phyloP scores from a whole-genome alignment of 2,329 filamentous ascomycete species.

The Pseudopithomyces maydicus region DNA sequence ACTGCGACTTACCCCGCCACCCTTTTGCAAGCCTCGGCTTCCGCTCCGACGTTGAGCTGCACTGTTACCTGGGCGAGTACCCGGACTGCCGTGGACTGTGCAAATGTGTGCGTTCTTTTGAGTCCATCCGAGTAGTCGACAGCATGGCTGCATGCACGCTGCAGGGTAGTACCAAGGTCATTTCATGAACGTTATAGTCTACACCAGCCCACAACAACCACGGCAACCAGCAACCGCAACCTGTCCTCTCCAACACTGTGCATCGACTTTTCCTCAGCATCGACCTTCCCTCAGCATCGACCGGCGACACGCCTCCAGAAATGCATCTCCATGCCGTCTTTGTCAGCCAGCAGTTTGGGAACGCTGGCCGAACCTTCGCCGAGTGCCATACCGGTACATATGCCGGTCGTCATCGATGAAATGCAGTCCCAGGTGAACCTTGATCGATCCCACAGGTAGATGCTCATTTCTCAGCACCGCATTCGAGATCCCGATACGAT shows the following conservation, averaged over 20 bases:
- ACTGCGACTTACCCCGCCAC: too few species aligned
- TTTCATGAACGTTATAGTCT: too few species aligned
- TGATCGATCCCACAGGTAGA: not conserved
- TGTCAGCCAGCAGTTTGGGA: not conserved
- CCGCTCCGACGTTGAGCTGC: not conserved
- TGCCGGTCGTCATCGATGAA: slow-evolving; percentile 3
- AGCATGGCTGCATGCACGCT: too few species aligned
- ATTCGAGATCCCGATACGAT: slow-evolving; percentile 24
- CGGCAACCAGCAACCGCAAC: not conserved
- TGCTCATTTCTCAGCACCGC: slow-evolving; percentile 29
- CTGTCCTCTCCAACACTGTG: too few species aligned
- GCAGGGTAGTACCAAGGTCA: too few species aligned
- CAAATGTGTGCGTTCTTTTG: too few species aligned
- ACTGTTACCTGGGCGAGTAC: not conserved
- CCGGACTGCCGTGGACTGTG: too few species aligned
- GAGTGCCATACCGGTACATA: not conserved
- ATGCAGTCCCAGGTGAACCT: not conserved
- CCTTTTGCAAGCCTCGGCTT: not conserved
- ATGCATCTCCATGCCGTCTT: not conserved
- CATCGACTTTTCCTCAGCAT: not conserved
- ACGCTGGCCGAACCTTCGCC: not conserved
- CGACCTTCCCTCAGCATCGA: not conserved
- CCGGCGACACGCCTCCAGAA: not conserved
- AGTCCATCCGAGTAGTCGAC: too few species aligned
- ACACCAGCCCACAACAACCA: not conserved